Conservation (phyloP, 768 basidiomycete species). For the Lentinula edodes region DNA sequence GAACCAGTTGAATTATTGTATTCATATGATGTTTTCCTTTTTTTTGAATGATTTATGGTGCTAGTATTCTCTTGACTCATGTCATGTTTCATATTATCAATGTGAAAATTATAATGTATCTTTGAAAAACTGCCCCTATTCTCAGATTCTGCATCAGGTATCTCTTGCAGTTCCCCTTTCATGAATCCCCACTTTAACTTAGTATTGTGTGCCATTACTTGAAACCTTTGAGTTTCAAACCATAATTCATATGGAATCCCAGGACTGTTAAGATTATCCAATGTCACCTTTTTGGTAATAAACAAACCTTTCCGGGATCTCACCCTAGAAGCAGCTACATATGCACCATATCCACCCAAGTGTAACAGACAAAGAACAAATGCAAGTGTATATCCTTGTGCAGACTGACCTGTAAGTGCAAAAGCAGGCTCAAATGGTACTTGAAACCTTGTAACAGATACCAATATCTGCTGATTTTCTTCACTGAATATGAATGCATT, state of each 20-base stretch:
- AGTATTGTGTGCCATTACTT: background rate
- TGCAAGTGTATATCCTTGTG: conserved; percentile 23
- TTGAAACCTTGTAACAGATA: conserved; percentile 10
- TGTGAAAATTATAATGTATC: too few relatives aligned
- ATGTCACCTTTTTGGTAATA: conserved; percentile 12
- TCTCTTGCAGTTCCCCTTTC: too few relatives aligned
- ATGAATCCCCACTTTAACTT: too few relatives aligned
- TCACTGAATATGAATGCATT: background rate
- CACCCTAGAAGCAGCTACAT: conserved; percentile 24
- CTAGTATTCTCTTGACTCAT: too few relatives aligned
- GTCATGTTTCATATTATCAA: too few relatives aligned
- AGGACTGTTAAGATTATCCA: conserved; percentile 18
- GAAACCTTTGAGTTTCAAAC: background rate
- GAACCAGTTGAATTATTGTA: too few relatives aligned
- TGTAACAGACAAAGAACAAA: conserved; percentile 17
- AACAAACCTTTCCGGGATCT: conserved; percentile 13
- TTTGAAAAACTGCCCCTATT: too few relatives aligned
- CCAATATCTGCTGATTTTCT: background rate
- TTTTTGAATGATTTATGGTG: too few relatives aligned
- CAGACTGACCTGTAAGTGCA: conserved; percentile 24
- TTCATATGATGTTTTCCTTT: too few relatives aligned
- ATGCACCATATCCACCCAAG: conserved; percentile 18
- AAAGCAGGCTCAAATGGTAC: conserved; percentile 22
- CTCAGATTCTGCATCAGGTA: too few relatives aligned
- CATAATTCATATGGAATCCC: background rate